Percentiles rank a stretch among this genome's conserved stretches.
These are phyloP conservation scores for Daldinia sp. DNA, from an alignment of 2,329 filamentous ascomycete species.

Conservation along the genomic window DNA sequence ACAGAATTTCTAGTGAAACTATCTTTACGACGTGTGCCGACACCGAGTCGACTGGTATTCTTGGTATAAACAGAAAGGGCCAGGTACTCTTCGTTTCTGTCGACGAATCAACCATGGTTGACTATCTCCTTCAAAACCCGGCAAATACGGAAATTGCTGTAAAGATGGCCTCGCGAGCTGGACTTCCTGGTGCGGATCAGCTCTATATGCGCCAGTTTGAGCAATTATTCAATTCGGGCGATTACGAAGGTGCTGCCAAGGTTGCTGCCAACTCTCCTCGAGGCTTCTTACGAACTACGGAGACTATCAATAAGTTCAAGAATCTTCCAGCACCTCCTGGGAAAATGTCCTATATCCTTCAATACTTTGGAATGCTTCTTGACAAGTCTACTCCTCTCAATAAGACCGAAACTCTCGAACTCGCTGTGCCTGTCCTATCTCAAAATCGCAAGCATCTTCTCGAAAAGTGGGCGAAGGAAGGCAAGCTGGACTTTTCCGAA, in stretches of 20 bases:
- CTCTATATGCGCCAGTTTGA: slow-evolving; percentile 95
- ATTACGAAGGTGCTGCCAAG: slow-evolving; percentile 90
- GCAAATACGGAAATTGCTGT: slow-evolving; percentile 93
- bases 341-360: slow-evolving; percentile 91
- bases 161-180: slow-evolving; percentile 93
- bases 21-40: slow-evolving; percentile 95
- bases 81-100: slow-evolving; percentile 95
- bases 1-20: slow-evolving; percentile 98
- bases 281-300: slow-evolving; percentile 90
- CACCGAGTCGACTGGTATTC: slow-evolving; percentile 82
- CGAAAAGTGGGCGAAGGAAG: slow-evolving; percentile 97
- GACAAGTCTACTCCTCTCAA: slow-evolving; percentile 90
- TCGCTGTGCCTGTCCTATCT: slow-evolving; percentile 88
- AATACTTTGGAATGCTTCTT: slow-evolving; percentile 96
- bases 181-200: slow-evolving; percentile 91
- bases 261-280: slow-evolving; percentile 95
- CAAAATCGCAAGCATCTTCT: slow-evolving; percentile 95
- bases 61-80: slow-evolving; percentile 96
- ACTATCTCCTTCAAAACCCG: slow-evolving; percentile 95
- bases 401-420: slow-evolving; percentile 90
- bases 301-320: slow-evolving; percentile 98
- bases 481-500: slow-evolving; percentile 95
- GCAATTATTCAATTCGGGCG: slow-evolving; percentile 79
- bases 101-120: slow-evolving; percentile 89
- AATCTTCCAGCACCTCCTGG: slow-evolving; percentile 79